phyloP scores from a whole-genome alignment of 805 yeast species.

The Wickerhamomyces rabaulensis region DNA sequence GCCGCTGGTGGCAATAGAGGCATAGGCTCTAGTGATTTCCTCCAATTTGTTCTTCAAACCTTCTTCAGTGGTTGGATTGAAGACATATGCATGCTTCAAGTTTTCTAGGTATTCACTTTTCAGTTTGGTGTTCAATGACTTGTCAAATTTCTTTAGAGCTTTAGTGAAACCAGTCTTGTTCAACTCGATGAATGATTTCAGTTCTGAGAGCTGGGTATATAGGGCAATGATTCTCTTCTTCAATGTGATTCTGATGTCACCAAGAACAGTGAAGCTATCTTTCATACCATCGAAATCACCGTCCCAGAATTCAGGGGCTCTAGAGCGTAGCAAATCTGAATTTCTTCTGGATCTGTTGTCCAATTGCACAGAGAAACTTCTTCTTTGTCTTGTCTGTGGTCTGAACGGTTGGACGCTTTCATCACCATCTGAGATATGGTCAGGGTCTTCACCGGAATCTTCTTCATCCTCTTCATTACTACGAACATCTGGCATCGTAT shows the following conservation, averaged over 20 bases:
- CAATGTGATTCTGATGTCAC: slow-evolving; percentile 45
- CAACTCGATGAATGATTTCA: slow-evolving; percentile 76
- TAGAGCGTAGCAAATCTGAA: slow-evolving; percentile 13
- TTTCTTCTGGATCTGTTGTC: slow-evolving; percentile 15
- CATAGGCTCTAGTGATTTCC: slow-evolving; percentile 49
- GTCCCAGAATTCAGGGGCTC: slow-evolving; percentile 24
- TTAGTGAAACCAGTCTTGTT: slow-evolving; percentile 87
- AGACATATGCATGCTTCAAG: slow-evolving; percentile 48
- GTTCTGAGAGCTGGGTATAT: slow-evolving; percentile 74
- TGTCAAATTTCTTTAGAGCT: slow-evolving; percentile 89
- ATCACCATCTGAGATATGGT: slow-evolving; percentile 23
- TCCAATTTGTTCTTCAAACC: slow-evolving; percentile 49
- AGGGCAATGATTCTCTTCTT: slow-evolving; percentile 60
- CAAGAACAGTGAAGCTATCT: slow-evolving; percentile 19
- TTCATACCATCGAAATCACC: slow-evolving; percentile 14
- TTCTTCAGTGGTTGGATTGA: slow-evolving; percentile 41
- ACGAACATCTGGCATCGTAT: background rate
- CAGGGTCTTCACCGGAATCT: slow-evolving; percentile 4
- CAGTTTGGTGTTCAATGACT: slow-evolving; percentile 59
- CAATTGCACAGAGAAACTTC: slow-evolving; percentile 19
- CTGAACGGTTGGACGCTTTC: slow-evolving; percentile 12
- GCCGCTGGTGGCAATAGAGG: slow-evolving; percentile 42
- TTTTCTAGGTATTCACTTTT: slow-evolving; percentile 50
- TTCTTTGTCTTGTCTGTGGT: slow-evolving; percentile 14
- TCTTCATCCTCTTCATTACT: slow-evolving; percentile 5